A percentile compares a stretch with the other conserved stretches of the same genome.
phyloP scores from a whole-genome alignment of 2,329 filamentous ascomycete species.

The Emergomyces orientalis region DNA sequence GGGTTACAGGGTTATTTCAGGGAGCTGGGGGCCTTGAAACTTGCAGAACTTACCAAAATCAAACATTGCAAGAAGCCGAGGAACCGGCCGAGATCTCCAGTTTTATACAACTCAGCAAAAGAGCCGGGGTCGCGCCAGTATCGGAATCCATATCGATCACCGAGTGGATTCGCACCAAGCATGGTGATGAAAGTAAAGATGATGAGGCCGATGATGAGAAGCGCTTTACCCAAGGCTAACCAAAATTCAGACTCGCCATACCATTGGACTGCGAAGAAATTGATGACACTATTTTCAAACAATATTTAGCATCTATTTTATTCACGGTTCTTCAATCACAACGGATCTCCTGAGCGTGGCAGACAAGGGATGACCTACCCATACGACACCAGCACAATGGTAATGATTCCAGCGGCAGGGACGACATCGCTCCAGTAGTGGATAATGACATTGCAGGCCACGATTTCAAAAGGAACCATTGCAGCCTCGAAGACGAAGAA shows the following conservation, averaged over 20 bases:
- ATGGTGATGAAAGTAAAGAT: conserved; percentile 73
- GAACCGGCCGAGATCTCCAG: conserved; percentile 59
- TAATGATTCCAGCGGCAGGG: conserved; percentile 39
- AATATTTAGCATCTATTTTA: background rate
- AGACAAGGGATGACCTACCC: conserved; percentile 22
- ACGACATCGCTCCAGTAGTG: conserved; percentile 42
- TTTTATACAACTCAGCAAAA: conserved; percentile 57
- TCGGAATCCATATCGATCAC: conserved; percentile 64
- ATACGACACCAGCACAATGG: conserved; percentile 39
- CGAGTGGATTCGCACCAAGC: conserved; percentile 68
- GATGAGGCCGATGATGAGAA: conserved; percentile 62
- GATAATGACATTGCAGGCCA: conserved; percentile 43
- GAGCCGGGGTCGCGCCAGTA: conserved; percentile 59
- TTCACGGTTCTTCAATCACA: background rate
- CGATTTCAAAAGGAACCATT: conserved; percentile 45
- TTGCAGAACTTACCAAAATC: conserved; percentile 33
- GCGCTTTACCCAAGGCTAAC: conserved; percentile 60
- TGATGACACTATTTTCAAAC: conserved; percentile 43
- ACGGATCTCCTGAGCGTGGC: background rate
- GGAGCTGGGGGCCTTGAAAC: background rate
- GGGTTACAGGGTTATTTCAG: background rate
- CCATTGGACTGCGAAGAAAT: conserved; percentile 62
- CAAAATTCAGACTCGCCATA: conserved; percentile 72
- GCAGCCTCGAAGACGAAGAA: conserved; percentile 45
- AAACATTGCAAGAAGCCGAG: conserved; percentile 68